Conservation (phyloP, 192 early-diverging fungal species). For the Coemansia sp. region DNA sequence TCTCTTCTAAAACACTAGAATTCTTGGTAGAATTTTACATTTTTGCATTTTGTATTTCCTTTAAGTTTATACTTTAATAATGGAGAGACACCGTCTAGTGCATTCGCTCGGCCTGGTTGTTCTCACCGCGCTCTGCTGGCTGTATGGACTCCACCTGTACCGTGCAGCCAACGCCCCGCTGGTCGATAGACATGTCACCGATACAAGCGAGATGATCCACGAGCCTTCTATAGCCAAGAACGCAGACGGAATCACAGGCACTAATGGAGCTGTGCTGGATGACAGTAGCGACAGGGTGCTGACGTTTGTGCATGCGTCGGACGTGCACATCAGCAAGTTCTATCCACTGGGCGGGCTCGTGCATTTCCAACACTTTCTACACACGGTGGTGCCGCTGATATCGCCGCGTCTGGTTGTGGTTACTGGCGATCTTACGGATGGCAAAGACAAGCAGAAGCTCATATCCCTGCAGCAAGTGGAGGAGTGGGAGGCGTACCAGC, state of each 20-base stretch:
- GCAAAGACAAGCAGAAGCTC: conserved; percentile 66
- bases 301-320: conserved; percentile 79
- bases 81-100: conserved; percentile 17
- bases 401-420: conserved; percentile 76
- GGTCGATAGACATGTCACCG: background rate
- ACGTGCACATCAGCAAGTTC: conserved; percentile 83
- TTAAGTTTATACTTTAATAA: conserved; percentile 12
- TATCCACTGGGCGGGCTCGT: conserved; percentile 62
- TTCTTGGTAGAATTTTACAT: background rate
- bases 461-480: conserved; percentile 72
- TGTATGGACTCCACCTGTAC: conserved; percentile 44
- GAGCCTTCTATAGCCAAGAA: background rate
- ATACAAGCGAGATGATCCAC: too few species aligned
- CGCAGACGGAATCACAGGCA: background rate
- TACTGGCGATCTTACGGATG: conserved; percentile 90
- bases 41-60: background rate
- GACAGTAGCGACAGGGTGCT: conserved; percentile 62
- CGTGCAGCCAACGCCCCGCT: conserved; percentile 35
- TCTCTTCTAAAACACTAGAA: background rate
- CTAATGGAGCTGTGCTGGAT: conserved; percentile 33
- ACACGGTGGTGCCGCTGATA: conserved; percentile 71
- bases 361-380: conserved; percentile 76
- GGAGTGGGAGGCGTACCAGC: conserved; percentile 80
- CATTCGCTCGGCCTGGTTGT: conserved; percentile 23
- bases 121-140: conserved; percentile 42